Evolutionary conservation across 2,329 filamentous ascomycete genomes (phyloP).

Genomic region (Paraphoma sp.): DNA sequence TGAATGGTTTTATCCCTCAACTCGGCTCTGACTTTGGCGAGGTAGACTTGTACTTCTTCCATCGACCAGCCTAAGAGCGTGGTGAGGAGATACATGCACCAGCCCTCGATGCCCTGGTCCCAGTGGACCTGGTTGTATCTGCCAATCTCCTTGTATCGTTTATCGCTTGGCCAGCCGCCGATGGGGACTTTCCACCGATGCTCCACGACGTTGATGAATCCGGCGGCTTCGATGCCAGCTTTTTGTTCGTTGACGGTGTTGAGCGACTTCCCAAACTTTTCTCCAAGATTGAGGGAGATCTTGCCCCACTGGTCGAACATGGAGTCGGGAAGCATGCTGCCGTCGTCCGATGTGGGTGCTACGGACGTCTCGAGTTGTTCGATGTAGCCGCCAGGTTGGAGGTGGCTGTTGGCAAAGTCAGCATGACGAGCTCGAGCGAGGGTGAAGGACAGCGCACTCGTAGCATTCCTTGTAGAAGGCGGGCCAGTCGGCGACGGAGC

Average conservation of each 20-base stretch:
- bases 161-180: constrained; percentile 30
- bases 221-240: constrained; percentile 57
- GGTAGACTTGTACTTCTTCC: constrained; percentile 53
- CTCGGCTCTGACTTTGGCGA: constrained; percentile 34
- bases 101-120: constrained; percentile 37
- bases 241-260: constrained; percentile 47
- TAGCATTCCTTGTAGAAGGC: constrained; percentile 26
- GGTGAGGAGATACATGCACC: constrained; percentile 30
- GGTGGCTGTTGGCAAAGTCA: constrained; percentile 13
- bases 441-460: constrained; percentile 19
- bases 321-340: constrained; percentile 22
- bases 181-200: constrained; percentile 47
- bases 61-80: constrained; percentile 46
- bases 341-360: constrained; percentile 34
- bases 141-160: constrained; percentile 61
- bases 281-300: constrained; percentile 34
- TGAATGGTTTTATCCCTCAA: constrained; percentile 35
- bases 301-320: constrained; percentile 35
- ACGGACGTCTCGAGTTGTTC: constrained; percentile 36
- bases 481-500: constrained; percentile 30
- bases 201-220: constrained; percentile 61
- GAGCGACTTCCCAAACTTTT: constrained; percentile 43
- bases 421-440: not conserved
- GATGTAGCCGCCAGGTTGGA: constrained; percentile 39
- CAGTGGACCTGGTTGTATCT: constrained; percentile 35